Evolutionary conservation across 2,329 filamentous ascomycete genomes (phyloP), one percentile per base, ranked within the genome.

Genomic region (Davidsoniella australis): DNA sequence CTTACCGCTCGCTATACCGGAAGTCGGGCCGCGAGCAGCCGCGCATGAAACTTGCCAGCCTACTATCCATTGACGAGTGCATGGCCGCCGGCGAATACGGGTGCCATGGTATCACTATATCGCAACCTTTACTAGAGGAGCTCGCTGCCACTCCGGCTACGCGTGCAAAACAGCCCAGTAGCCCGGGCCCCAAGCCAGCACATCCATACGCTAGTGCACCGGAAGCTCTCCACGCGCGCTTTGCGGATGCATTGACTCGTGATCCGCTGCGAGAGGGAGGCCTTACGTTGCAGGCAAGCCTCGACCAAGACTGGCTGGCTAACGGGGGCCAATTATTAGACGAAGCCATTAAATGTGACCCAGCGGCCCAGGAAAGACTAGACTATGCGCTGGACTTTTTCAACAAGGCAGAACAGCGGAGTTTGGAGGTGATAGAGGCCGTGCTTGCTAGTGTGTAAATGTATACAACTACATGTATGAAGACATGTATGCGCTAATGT

Each of bases 21-120:
- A 63, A 68, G 54, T 71, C 68, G 0, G 68, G 68, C n/a, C 63
- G 64, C 51, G 62, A 66, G 47, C 68, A 72, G 57, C 69, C 70
- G 1, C 58, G 68, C 9, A 54, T 72, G 12, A 71, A 70, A 56
- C 66, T 66, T 40, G 68, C 68, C 3, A 68, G 66, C 56, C 67
- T 69, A 53, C 60, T 70, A 54, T 62, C 64, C 0, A 54, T 61
- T 4, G 60, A 66, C 16, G 67, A 71, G 54, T 66, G 62, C 41
- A 67, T 69, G 64, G 68, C 67, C 5, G 62, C 65, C 10, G 67
- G 62, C 8, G 68, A 69, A 54, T 59, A 68, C 55, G 67, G 68
- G 38, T 70, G 66, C 56, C 65, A 70, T 52, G 65, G 65, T 4
- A 66, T 64, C 17, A 70, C 68, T 4, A 62, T 71, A 43, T 64